Percentiles rank a stretch among this genome's conserved stretches.
Conservation (phyloP, 148 eudicot genomes). For the Arbutus unedo region DNA sequence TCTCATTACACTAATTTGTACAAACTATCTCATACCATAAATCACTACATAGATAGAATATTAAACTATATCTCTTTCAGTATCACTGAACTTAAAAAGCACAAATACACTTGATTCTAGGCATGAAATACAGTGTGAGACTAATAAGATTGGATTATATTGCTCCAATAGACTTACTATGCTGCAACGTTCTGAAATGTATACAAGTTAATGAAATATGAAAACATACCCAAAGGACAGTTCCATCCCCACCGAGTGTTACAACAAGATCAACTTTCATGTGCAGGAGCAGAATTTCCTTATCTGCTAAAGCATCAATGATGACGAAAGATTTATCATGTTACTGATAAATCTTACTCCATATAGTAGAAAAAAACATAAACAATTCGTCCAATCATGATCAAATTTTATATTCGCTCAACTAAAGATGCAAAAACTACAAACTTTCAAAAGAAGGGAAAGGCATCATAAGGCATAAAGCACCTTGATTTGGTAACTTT, state of each 20-base stretch:
- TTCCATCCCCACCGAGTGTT: constrained; percentile 99
- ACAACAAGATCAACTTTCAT: constrained; percentile 85
- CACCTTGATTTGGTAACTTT: not conserved
- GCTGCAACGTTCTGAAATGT: not conserved
- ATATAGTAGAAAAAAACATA: not conserved
- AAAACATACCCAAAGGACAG: constrained; percentile 91
- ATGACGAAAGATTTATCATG: constrained; percentile 7
- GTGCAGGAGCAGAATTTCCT: constrained; percentile 65
- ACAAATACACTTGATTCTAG: not conserved
- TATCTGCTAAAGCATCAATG: constrained; percentile 40
- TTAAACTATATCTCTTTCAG: not conserved
- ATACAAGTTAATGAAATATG: not conserved
- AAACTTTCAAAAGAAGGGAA: not conserved
- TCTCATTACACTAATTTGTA: not conserved
- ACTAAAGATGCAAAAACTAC: not conserved
- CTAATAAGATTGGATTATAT: not conserved
- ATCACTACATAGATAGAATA: not conserved
- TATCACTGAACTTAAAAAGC: not conserved
- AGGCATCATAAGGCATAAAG: not conserved
- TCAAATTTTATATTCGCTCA: not conserved
- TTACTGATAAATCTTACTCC: not conserved
- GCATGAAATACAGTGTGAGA: not conserved
- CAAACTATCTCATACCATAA: not conserved
- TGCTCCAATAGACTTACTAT: not conserved
- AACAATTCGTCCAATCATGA: not conserved